Percentiles rank a stretch among this genome's conserved stretches.
These are phyloP conservation scores for Avicennia marina DNA, from an alignment of 257 asterid species.

Conservation along the genomic window DNA sequence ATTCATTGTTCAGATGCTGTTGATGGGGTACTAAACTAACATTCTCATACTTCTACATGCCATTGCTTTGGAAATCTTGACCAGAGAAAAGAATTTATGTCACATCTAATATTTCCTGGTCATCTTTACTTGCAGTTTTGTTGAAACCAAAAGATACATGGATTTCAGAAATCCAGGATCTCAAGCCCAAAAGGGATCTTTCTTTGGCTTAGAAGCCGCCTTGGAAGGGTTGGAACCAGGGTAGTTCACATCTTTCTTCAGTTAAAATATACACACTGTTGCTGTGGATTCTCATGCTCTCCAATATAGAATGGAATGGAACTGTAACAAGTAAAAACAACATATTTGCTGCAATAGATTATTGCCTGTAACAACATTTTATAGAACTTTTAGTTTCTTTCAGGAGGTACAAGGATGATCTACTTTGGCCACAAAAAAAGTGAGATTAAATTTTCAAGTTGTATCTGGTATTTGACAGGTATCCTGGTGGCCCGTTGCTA, in stretches of 20 bases:
- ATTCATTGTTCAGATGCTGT: constrained; percentile 59
- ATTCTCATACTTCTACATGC: not conserved
- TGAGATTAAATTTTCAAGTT: no score
- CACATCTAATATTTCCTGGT: not conserved
- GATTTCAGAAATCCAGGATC: constrained; percentile 77
- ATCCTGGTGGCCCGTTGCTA: constrained; percentile 91
- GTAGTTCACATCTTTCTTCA: constrained; percentile 35
- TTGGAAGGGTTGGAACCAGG: constrained; percentile 87
- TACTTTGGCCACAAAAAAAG: no score
- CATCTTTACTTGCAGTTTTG: constrained; percentile 46
- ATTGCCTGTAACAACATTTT: no score
- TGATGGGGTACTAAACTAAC: constrained; percentile 69
- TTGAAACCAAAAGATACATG: constrained; percentile 82
- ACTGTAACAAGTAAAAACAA: no score
- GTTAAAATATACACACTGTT: no score
- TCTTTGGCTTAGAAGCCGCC: constrained; percentile 80
- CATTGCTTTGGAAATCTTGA: not conserved
- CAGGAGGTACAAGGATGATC: no score
- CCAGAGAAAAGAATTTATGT: not conserved
- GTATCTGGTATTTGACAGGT: constrained; percentile 29
- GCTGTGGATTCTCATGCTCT: no score
- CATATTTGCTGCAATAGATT: no score
- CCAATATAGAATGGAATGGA: no score
- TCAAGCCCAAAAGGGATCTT: constrained; percentile 74
- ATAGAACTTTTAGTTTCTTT: no score